A percentile compares a stretch with the other conserved stretches of the same genome.
phyloP scores from a whole-genome alignment of 768 basidiomycete genomes.

The Coprinopsis marcescibilis region DNA sequence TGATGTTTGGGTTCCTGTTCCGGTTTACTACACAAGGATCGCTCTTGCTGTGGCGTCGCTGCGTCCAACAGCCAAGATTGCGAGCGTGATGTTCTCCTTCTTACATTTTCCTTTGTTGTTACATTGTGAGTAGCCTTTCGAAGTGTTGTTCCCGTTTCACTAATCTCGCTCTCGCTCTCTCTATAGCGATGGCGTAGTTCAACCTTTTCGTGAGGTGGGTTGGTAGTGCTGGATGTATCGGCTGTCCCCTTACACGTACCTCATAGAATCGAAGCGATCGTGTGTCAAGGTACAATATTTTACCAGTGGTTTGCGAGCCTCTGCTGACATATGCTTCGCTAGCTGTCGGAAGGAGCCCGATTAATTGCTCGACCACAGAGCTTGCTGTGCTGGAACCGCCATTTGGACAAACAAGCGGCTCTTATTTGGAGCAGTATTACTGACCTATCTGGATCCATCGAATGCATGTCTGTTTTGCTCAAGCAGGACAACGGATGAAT shows the following conservation, averaged over 20 bases:
- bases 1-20: slow-evolving; percentile 49
- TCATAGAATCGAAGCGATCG: slow-evolving; percentile 45
- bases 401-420: slow-evolving; percentile 47
- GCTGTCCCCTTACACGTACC: slow-evolving; percentile 45
- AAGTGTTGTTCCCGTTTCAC: slow-evolving; percentile 8
- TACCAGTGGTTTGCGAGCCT: slow-evolving; percentile 18
- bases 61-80: slow-evolving; percentile 54
- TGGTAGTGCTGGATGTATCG: slow-evolving; percentile 75
- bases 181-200: slow-evolving; percentile 56
- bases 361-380: slow-evolving; percentile 59
- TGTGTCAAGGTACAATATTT: slow-evolving; percentile 36
- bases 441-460: slow-evolving; percentile 48
- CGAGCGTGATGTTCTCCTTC: slow-evolving; percentile 51
- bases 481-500: slow-evolving; percentile 47
- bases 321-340: slow-evolving; percentile 21
- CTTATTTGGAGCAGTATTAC: slow-evolving; percentile 50
- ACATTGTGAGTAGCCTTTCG: slow-evolving; percentile 42
- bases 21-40: slow-evolving; percentile 60
- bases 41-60: slow-evolving; percentile 57
- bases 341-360: slow-evolving; percentile 44
- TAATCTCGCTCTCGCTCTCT: too few relatives aligned
- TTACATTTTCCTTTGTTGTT: slow-evolving; percentile 58
- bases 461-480: slow-evolving; percentile 54
- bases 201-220: slow-evolving; percentile 53
- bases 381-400: slow-evolving; percentile 57